Evolutionary conservation across 83 land plant genomes (phyloP), one percentile per base, ranked within the genome.

Genomic region (Diphasiastrum complanatum): DNA sequence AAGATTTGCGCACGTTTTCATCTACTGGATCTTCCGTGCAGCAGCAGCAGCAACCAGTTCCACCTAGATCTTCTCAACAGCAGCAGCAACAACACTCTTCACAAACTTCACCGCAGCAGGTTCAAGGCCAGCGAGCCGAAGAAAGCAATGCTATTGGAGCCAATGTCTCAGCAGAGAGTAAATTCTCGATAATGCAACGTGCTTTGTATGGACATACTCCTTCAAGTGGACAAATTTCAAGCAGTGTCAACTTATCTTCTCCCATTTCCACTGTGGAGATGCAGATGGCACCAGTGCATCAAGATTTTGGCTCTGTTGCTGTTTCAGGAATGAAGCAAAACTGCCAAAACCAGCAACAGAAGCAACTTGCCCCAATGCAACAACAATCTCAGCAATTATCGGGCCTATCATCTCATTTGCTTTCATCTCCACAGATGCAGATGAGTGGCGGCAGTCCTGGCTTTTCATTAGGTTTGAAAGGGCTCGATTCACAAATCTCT

Each of bases 121-220:
- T 68, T 1, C 41, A 49, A 33, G 6, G 38, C 5, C 38, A 31
- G 10, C 52, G 36, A 3, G 71, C 57, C 19, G 35, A 45, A 34
- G 64, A 57, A 27, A 48, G 41, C 27, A 41, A 61, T 6, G 12
- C 29, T 33, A 30, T 11, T 20, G 71, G 53, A 1, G 71, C 57
- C 37, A 68, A 47, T 29, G 53, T 20, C 0, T 60, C 71, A 1
- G 63, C 54, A 1, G 71, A 68, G 41, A 36, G 64, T 46, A 68
- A 68, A 34, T 68, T 59, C 34, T 41, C 71, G n/a, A 33, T 45
- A 19, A n/a, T 47, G 25, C 64, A 33, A 19, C 47, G 55, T 25
- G 1, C 23, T 51, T 12, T 23, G 23, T 51, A 48, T 31, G 18
- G 24, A 16, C 37, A 50, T 27, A 27, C 58, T 16, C 18, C 26